Evolutionary conservation across 2,329 filamentous ascomycete genomes (phyloP).

Genomic region (Sporothrix globosa): DNA sequence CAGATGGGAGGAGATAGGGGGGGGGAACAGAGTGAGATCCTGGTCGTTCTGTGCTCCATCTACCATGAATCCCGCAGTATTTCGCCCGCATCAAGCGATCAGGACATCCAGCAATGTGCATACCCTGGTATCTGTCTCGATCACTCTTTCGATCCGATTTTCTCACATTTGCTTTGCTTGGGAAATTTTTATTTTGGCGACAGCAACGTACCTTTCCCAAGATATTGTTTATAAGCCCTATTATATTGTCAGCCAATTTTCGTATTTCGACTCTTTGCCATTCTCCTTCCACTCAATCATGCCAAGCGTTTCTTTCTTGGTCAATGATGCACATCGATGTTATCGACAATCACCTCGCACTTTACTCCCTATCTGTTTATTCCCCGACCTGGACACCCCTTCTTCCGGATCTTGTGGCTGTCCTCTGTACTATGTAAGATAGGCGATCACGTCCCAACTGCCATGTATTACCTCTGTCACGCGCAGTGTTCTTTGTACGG

Average conservation of each 20-base stretch:
- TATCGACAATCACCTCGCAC: neutral
- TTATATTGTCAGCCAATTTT: neutral
- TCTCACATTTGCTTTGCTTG: neutral
- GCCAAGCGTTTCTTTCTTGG: no score
- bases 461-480: slow-evolving; percentile 7
- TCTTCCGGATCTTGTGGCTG: neutral
- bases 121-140: neutral
- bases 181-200: neutral
- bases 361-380: neutral
- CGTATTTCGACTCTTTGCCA: neutral
- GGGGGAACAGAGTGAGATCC: slow-evolving; percentile 7
- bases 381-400: neutral
- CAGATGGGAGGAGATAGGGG: slow-evolving; percentile 2
- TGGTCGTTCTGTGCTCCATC: slow-evolving; percentile 7
- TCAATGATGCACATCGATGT: neutral
- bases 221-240: neutral
- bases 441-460: slow-evolving; percentile 20
- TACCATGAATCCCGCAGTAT: neutral
- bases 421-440: neutral
- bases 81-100: slow-evolving; percentile 2
- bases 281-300: neutral
- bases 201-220: neutral
- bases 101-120: neutral
- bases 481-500: slow-evolving; percentile 3
- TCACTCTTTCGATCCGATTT: neutral